phyloP scores from a whole-genome alignment of 345 rosid genomes.

The Rhodamnia argentea region DNA sequence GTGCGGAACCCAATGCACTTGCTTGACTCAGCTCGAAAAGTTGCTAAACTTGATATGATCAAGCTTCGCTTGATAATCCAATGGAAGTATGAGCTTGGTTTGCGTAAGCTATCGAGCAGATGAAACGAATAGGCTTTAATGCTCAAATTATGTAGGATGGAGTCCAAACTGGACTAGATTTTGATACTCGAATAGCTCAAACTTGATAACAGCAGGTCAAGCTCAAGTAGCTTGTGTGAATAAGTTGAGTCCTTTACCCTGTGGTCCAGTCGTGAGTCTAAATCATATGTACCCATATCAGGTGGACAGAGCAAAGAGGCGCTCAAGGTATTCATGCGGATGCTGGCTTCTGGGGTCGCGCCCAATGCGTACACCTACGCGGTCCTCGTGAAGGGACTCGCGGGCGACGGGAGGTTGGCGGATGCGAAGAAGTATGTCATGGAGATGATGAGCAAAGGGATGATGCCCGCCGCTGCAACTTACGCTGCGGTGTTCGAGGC shows the following conservation, averaged over 20 bases:
- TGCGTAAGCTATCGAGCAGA: background rate
- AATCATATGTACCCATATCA: background rate
- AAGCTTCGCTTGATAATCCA: background rate
- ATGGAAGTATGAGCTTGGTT: background rate
- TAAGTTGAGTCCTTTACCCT: background rate
- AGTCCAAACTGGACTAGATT: background rate
- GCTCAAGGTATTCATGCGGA: constrained; percentile 45
- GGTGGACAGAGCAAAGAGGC: constrained; percentile 44
- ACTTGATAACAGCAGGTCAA: background rate
- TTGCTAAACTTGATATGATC: background rate
- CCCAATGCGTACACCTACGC: constrained; percentile 70
- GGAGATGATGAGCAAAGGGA: constrained; percentile 61
- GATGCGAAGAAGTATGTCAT: constrained; percentile 43
- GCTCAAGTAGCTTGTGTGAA: background rate
- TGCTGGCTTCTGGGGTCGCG: constrained; percentile 54
- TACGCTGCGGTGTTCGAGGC: constrained; percentile 49
- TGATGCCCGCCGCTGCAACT: constrained; percentile 39
- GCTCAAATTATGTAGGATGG: background rate
- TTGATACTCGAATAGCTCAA: background rate
- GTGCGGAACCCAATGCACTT: background rate
- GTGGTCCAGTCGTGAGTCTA: background rate
- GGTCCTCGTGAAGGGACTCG: constrained; percentile 54
- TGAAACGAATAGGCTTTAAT: background rate
- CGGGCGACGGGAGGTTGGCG: constrained; percentile 19
- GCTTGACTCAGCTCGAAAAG: background rate